These are phyloP conservation scores for Neurospora sp. DNA, from an alignment of 495 filamentous ascomycete genomes.

Conservation along the genomic window DNA sequence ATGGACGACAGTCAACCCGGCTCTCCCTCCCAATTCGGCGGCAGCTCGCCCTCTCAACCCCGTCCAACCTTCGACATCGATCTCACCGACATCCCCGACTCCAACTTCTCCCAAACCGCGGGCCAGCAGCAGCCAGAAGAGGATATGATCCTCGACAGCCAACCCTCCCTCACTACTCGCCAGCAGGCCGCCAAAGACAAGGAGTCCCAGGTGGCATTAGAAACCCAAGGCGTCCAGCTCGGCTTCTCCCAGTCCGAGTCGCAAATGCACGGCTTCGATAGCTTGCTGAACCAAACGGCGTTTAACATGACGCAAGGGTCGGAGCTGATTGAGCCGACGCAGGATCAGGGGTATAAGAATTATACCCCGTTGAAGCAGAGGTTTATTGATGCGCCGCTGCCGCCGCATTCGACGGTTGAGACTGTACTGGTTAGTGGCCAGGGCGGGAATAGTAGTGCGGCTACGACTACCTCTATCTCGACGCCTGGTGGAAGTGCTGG, in stretches of 20 bases:
- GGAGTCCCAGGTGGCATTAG: slow-evolving; percentile 23
- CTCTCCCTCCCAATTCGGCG: slow-evolving; percentile 6
- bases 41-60: slow-evolving; percentile 23
- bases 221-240: slow-evolving; percentile 40
- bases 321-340: slow-evolving; percentile 65
- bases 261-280: slow-evolving; percentile 43
- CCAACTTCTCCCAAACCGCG: slow-evolving; percentile 38
- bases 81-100: slow-evolving; percentile 29
- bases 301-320: slow-evolving; percentile 41
- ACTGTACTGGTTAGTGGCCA: slow-evolving; percentile 46
- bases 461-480: neutral
- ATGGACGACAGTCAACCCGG: slow-evolving; percentile 55
- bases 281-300: slow-evolving; percentile 26
- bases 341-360: slow-evolving; percentile 67
- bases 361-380: slow-evolving; percentile 46
- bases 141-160: slow-evolving; percentile 56
- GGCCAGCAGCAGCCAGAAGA: slow-evolving; percentile 23
- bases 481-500: slow-evolving; percentile 29
- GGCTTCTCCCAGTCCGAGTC: slow-evolving; percentile 45
- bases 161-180: slow-evolving; percentile 21
- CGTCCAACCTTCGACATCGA: slow-evolving; percentile 25
- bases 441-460: neutral
- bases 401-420: slow-evolving; percentile 49
- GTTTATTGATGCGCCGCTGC: slow-evolving; percentile 37
- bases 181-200: neutral